phyloP scores from a whole-genome alignment of 768 basidiomycete species.

The Russula griseocarnosa region DNA sequence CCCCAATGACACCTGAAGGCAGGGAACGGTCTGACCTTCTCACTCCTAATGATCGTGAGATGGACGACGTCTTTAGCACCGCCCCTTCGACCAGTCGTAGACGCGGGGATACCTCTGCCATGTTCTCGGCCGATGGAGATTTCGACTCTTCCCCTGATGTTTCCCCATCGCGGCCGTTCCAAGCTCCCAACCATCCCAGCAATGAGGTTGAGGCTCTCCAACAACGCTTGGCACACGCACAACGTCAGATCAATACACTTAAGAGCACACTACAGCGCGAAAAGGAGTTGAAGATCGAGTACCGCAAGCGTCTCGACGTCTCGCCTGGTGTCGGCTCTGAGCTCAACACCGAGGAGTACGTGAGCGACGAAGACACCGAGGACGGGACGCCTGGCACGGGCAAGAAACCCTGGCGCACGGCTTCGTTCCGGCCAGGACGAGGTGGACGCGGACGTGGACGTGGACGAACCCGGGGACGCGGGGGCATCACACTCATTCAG shows the following conservation, averaged over 20 bases:
- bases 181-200: constrained; percentile 68
- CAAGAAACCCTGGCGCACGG: constrained; percentile 21
- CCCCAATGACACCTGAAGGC: constrained; percentile 68
- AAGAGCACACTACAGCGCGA: constrained; percentile 76
- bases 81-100: constrained; percentile 58
- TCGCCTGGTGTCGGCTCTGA: constrained; percentile 41
- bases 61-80: constrained; percentile 64
- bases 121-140: constrained; percentile 44
- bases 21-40: constrained; percentile 34
- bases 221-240: constrained; percentile 79
- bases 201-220: constrained; percentile 81
- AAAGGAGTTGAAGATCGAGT: constrained; percentile 75
- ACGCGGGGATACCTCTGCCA: constrained; percentile 48
- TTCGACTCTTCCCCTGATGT: constrained; percentile 57
- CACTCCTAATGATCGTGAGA: constrained; percentile 55
- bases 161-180: constrained; percentile 57
- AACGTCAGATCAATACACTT: constrained; percentile 78
- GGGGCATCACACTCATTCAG: constrained; percentile 26
- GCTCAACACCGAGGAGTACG: constrained; percentile 42
- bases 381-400: constrained; percentile 20
- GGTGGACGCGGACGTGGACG: constrained; percentile 27
- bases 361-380: constrained; percentile 47
- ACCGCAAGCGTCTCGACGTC: constrained; percentile 49
- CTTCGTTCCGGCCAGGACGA: constrained; percentile 20
- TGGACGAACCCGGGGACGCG: constrained; percentile 24